These are phyloP conservation scores for Talaromyces sp. DNA, from an alignment of 2,329 filamentous ascomycete genomes.

Conservation along the genomic window DNA sequence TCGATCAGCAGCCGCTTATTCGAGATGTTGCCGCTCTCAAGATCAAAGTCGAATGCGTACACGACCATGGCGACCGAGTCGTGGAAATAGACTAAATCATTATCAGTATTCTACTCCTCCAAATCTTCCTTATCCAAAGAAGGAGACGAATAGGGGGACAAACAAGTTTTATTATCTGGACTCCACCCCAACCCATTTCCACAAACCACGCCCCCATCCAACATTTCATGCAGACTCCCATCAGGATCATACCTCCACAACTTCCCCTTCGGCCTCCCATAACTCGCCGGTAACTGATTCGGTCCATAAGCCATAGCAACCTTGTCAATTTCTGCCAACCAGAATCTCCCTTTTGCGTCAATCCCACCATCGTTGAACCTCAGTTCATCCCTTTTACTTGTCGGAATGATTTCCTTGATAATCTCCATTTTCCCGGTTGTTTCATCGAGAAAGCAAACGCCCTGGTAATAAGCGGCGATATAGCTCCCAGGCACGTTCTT, in stretches of 20 bases:
- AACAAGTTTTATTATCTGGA: slow-evolving; percentile 36
- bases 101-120: not conserved
- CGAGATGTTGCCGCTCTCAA: slow-evolving; percentile 30
- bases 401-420: slow-evolving; percentile 37
- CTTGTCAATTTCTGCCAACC: slow-evolving; percentile 38
- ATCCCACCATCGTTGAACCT: slow-evolving; percentile 39
- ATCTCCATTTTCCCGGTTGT: slow-evolving; percentile 35
- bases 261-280: slow-evolving; percentile 27
- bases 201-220: slow-evolving; percentile 32
- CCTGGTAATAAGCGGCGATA: slow-evolving; percentile 40
- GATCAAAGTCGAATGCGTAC: slow-evolving; percentile 34
- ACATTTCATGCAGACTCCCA: slow-evolving; percentile 32
- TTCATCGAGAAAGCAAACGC: slow-evolving; percentile 38
- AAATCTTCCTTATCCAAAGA: too few species aligned
- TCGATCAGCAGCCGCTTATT: slow-evolving; percentile 31
- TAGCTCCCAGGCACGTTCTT: slow-evolving; percentile 34
- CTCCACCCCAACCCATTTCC: slow-evolving; percentile 39
- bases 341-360: slow-evolving; percentile 34
- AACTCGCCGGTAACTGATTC: slow-evolving; percentile 28
- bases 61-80: slow-evolving; percentile 34
- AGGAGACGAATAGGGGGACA: not conserved
- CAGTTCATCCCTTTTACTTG: slow-evolving; percentile 26
- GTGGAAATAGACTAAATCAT: slow-evolving; percentile 32
- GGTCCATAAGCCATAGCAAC: slow-evolving; percentile 33
- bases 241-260: slow-evolving; percentile 27